Conservation (phyloP, 176 grass and related monocot genomes). For the Elymus sibiricus region DNA sequence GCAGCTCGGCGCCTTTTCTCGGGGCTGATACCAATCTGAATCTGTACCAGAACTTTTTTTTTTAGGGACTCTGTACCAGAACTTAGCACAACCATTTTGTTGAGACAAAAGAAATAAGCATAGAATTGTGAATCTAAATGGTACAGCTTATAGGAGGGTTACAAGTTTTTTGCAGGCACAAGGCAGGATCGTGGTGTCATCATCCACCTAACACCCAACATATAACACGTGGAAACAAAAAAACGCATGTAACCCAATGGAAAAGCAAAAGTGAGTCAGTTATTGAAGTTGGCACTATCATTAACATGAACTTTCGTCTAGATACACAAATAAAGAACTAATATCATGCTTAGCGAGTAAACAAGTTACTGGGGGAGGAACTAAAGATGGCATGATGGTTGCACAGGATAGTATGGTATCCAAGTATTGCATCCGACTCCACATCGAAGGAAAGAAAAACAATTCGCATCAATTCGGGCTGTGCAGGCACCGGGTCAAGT, state of each 20-base stretch:
- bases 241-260: neutral
- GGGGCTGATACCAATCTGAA: neutral
- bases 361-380: neutral
- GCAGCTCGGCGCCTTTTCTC: neutral
- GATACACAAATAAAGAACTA: neutral
- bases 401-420: constrained; percentile 11
- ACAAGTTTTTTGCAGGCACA: neutral
- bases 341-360: neutral
- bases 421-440: constrained; percentile 21
- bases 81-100: neutral
- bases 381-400: constrained; percentile 45
- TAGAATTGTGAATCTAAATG: neutral
- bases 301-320: constrained; percentile 20
- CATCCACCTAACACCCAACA: constrained; percentile 26
- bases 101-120: neutral
- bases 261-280: neutral
- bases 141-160: neutral
- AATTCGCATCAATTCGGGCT: neutral
- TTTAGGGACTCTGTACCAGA: neutral
- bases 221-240: neutral
- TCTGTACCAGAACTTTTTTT: neutral
- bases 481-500: neutral
- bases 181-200: constrained; percentile 10
- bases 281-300: constrained; percentile 33
- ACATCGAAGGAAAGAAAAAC: neutral